These are phyloP conservation scores for Diaporthe batatas DNA, from an alignment of 2,329 filamentous ascomycete species.

Conservation along the genomic window DNA sequence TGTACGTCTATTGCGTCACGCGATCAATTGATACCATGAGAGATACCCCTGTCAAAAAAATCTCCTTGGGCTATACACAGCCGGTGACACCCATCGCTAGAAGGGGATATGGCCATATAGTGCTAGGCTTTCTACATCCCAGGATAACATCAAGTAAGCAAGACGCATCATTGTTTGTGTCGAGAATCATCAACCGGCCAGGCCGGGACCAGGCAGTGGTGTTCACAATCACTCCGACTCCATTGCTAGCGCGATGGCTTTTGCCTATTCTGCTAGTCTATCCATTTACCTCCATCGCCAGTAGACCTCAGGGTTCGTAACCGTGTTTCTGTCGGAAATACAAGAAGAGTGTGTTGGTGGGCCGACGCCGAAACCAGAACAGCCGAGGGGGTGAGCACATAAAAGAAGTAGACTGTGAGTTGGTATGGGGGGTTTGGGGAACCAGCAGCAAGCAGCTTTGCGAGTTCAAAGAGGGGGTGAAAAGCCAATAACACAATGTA, in stretches of 20 bases:
- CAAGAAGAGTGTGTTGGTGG: not conserved
- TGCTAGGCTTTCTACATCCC: not conserved
- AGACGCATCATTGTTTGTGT: not conserved
- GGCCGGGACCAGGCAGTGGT: not conserved
- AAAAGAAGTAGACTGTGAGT: not conserved
- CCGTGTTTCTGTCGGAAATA: constrained; percentile 11
- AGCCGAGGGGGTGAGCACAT: not conserved
- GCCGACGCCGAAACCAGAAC: constrained; percentile 2
- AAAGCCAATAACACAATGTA: constrained; percentile 36
- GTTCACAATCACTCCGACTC: constrained; percentile 26
- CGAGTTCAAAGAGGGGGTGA: not conserved
- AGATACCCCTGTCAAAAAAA: too few relatives aligned
- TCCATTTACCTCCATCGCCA: constrained; percentile 25
- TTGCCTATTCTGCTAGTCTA: constrained; percentile 37
- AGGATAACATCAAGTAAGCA: not conserved
- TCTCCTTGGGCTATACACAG: not conserved
- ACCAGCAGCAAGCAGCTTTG: constrained; percentile 21
- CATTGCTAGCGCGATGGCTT: constrained; percentile 29
- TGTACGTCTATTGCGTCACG: not conserved
- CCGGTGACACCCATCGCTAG: not conserved
- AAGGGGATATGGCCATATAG: not conserved
- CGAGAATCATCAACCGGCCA: constrained; percentile 6
- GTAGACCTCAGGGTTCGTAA: constrained; percentile 4
- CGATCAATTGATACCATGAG: not conserved
- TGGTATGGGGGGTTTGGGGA: not conserved